phyloP scores from a whole-genome alignment of 805 yeast genomes.

The Ogataea methylovora region DNA sequence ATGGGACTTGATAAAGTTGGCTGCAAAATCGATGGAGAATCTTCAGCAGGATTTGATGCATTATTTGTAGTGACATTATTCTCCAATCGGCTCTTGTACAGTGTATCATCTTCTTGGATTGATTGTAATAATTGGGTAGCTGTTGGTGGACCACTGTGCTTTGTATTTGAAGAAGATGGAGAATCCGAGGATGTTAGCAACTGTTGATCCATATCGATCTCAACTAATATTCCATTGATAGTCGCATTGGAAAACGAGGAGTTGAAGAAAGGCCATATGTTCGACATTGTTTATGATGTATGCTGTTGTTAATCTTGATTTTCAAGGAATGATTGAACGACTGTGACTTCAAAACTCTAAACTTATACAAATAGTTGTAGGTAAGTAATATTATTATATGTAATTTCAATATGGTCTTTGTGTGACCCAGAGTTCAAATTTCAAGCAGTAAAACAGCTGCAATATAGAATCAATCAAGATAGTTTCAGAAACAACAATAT shows the following conservation, averaged over 20 bases:
- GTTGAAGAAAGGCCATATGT: constrained; percentile 33
- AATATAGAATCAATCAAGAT: no score
- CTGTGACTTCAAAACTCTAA: no score
- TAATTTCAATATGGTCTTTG: no score
- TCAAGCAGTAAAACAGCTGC: no score
- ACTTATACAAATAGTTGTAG: no score
- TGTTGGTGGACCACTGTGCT: constrained; percentile 10
- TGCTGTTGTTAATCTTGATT: no score
- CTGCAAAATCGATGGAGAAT: not conserved
- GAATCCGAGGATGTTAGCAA: constrained; percentile 3
- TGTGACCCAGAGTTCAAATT: no score
- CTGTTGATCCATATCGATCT: constrained; percentile 28
- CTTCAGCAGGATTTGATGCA: not conserved
- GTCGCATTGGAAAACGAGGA: constrained; percentile 28
- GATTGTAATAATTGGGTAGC: constrained; percentile 28
- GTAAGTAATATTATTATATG: no score
- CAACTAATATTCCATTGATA: constrained; percentile 27
- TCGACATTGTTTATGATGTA: constrained; percentile 26
- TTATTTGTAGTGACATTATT: no score
- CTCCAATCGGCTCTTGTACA: no score
- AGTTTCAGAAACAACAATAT: no score
- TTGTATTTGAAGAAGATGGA: not conserved
- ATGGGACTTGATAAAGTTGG: constrained; percentile 1
- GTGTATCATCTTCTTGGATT: constrained; percentile 25
- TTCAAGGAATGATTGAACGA: no score